Percentiles rank a stretch among this genome's conserved stretches.
Evolutionary conservation across 495 filamentous ascomycete species (phyloP).

Genomic region (Hypoxylon cercidicola): DNA sequence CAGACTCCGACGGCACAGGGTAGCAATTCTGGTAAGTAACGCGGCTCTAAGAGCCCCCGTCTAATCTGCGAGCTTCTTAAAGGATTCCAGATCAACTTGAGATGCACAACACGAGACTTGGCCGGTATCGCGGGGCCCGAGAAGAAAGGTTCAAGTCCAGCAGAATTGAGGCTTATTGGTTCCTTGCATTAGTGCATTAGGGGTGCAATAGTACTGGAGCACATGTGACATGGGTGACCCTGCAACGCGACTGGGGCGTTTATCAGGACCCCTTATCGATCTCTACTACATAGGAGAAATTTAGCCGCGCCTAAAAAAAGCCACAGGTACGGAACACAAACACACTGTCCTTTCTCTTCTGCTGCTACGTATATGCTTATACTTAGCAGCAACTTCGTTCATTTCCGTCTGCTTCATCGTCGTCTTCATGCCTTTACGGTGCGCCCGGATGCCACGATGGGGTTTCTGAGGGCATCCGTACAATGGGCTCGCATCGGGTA

Average conservation of each 20-base stretch:
- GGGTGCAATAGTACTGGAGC: neutral
- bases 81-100: too few relatives aligned
- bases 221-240: neutral
- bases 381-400: neutral
- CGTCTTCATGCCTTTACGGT: constrained; percentile 17
- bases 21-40: too few relatives aligned
- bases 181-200: too few relatives aligned
- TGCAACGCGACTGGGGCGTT: neutral
- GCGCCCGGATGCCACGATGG: constrained; percentile 23
- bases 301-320: constrained; percentile 5
- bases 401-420: neutral
- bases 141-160: too few relatives aligned
- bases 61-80: too few relatives aligned
- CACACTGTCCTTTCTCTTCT: constrained; percentile 2
- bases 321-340: neutral
- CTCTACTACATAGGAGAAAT: neutral
- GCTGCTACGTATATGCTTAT: too few relatives aligned
- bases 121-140: too few relatives aligned
- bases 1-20: too few relatives aligned
- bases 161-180: too few relatives aligned
- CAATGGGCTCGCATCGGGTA: constrained; percentile 32
- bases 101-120: too few relatives aligned
- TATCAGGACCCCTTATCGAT: neutral
- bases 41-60: too few relatives aligned
- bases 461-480: constrained; percentile 20